Base-by-base conservation (phyloP, 1,139 yeast species). In the Spathaspora sp. region DNA sequence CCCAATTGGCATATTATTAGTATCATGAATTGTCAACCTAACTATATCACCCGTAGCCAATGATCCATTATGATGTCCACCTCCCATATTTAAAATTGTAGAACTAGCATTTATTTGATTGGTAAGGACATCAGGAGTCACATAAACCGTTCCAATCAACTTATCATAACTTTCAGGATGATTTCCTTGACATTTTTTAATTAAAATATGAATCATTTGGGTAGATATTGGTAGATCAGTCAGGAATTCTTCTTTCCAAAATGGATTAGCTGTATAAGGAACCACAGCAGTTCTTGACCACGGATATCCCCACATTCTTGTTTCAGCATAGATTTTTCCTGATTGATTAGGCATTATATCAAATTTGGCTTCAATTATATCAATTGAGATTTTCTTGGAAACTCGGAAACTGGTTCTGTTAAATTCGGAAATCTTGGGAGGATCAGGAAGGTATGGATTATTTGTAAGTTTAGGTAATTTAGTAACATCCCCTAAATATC, bases 281-380 rank as follows among this genome's bases (percentile, higher is more conserved):
- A 84, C 87, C 17, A 76, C 65, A 0, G 89, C 83, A 0, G 91
- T 84, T 55, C 85, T 70, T 39, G 84, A 83, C 88, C 89, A 84
- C 0, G 85, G 81, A 23, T 76, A 69, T 6, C 80, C 82, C 89
- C 90, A 85, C 65, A 84, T 71, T 10, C 75, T 65, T 3, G 86
- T 70, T 56, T 85, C 90, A 2, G 84, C 79, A 56, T 84, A 86
- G 15, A 84, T 58, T 51, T 75, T 71, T 2, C 72, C 64, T 4
- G 48, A 15, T 16, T 39, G 15, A 17, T 52, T 44, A 8, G 51
- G 27, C 4, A 42, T 42, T 20, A 57, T 52, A 43, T 74, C 78
- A 49, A 83, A 74, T 50, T 79, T 80, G 7, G 89, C 90, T 56
- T 88, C 96, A 37, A 89, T 65, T 13, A 89, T 78, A 50, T 84